Conservation (phyloP, 805 yeast species). For the Hagleromyces aurorensis region DNA sequence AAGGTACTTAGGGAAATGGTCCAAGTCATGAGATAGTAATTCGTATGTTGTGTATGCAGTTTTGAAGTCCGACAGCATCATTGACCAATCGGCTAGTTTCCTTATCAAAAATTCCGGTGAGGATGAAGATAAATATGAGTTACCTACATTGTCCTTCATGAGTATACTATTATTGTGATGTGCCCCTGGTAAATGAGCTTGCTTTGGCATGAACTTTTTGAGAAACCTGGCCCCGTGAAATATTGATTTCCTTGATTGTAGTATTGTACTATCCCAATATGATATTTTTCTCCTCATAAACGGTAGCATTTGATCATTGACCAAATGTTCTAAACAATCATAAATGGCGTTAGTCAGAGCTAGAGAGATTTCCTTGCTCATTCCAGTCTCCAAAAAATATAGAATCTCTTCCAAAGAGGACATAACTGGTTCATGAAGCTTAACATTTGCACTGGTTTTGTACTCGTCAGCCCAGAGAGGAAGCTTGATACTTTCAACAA, state of each 20-base stretch:
- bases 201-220: slow-evolving; percentile 30
- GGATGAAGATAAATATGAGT: slow-evolving; percentile 52
- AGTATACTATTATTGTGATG: slow-evolving; percentile 18
- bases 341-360: slow-evolving; percentile 19
- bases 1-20: slow-evolving; percentile 37
- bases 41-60: slow-evolving; percentile 82
- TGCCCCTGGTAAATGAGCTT: slow-evolving; percentile 13
- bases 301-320: slow-evolving; percentile 41
- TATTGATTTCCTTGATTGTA: slow-evolving; percentile 68
- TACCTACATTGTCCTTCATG: slow-evolving; percentile 40
- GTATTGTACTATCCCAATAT: slow-evolving; percentile 76
- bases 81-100: slow-evolving; percentile 85
- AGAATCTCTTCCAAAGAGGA: slow-evolving; percentile 23
- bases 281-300: slow-evolving; percentile 80
- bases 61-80: slow-evolving; percentile 84
- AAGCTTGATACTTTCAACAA: slow-evolving; percentile 28
- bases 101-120: slow-evolving; percentile 69
- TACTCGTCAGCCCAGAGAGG: slow-evolving; percentile 22
- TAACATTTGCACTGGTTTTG: slow-evolving; percentile 7
- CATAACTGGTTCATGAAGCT: slow-evolving; percentile 28
- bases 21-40: slow-evolving; percentile 65
- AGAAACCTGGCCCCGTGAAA: slow-evolving; percentile 61
- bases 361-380: slow-evolving; percentile 12
- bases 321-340: slow-evolving; percentile 18
- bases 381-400: slow-evolving; percentile 10